phyloP scores from a whole-genome alignment of 1,284 basidiomycete genomes.

The Tausonia pullulans region DNA sequence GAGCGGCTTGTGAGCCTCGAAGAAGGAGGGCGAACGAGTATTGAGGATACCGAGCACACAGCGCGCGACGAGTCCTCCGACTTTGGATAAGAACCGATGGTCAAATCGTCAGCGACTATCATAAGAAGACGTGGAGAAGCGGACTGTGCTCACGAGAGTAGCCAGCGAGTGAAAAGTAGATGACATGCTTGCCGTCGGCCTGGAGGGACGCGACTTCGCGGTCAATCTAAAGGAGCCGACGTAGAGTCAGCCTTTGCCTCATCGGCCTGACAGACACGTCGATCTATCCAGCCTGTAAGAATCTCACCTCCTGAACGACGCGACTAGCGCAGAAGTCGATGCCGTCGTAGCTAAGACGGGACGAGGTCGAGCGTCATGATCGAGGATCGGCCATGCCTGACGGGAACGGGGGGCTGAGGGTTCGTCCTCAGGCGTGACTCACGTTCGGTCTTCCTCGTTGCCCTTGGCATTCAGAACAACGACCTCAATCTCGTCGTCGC shows the following conservation, averaged over 20 bases:
- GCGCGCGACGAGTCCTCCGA: background rate
- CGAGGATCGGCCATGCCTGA: background rate
- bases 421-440: background rate
- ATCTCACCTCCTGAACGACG: slow-evolving; percentile 11
- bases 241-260: background rate
- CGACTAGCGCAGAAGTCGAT: slow-evolving; percentile 11
- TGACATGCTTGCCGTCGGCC: background rate
- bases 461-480: slow-evolving; percentile 5
- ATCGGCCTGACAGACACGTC: background rate
- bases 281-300: background rate
- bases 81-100: too few relatives aligned
- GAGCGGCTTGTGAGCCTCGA: background rate
- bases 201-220: slow-evolving; percentile 1
- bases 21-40: background rate
- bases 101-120: too few relatives aligned
- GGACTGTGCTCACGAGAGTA: slow-evolving; percentile 4
- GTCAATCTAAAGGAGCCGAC: background rate
- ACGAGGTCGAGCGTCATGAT: background rate
- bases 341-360: slow-evolving; percentile 11
- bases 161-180: background rate
- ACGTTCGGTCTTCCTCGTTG: slow-evolving; percentile 13
- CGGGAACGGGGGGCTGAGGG: background rate
- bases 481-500: background rate
- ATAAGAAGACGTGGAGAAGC: background rate
- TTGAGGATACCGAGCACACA: slow-evolving; percentile 5